Evolutionary conservation across 2,329 filamentous ascomycete species (phyloP), one percentile per base, ranked within the genome.

Genomic region (Pseudocercospora pini-densiflorae): DNA sequence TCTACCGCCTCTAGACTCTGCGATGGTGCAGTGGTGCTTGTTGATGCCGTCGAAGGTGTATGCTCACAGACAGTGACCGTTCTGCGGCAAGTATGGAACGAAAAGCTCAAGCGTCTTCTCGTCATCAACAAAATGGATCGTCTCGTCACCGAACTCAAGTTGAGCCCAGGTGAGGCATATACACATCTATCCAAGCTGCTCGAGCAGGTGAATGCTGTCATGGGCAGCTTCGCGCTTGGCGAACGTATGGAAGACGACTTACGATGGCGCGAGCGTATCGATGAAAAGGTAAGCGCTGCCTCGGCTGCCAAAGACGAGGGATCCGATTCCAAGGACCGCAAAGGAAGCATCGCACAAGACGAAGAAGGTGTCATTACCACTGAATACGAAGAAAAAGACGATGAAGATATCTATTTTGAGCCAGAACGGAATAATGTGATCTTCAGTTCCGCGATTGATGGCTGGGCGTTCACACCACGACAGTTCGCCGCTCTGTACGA

Each of bases 101-200:
- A 99, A 81, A 95, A 97, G 80, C 85, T 99, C 68, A 97, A 96
- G 79, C 95, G 95, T 1, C 83, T 99, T 45, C 85, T 99, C 49
- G 93, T 98, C 63, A 94, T 99, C 80, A 99, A 99, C 83, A 99
- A 99, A 81, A 97, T 99, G 84, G 95, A 99, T 79, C 88, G 95
- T 64, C 86, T 99, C 63, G 87, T 99, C 64, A 97, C 93, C 2
- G 95, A 99, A 82, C 85, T 97, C 62, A 94, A 96, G 77, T 94
- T 99, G 91, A 97, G 89, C 7, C 93, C 95, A 0, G 84, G 81
- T 16, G 95, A 99, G 78, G 95, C 95, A 40, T 96, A 96, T 76
- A 88, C 89, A 24, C 95, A 99, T 80, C 81, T 99, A 14, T 93
- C 86, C 78, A 95, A 94, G 77, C 85, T 98, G 3, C 81, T 99